These are phyloP conservation scores for Blastobotrys arbuscula DNA, from an alignment of 1,139 yeast species.

Conservation along the genomic window DNA sequence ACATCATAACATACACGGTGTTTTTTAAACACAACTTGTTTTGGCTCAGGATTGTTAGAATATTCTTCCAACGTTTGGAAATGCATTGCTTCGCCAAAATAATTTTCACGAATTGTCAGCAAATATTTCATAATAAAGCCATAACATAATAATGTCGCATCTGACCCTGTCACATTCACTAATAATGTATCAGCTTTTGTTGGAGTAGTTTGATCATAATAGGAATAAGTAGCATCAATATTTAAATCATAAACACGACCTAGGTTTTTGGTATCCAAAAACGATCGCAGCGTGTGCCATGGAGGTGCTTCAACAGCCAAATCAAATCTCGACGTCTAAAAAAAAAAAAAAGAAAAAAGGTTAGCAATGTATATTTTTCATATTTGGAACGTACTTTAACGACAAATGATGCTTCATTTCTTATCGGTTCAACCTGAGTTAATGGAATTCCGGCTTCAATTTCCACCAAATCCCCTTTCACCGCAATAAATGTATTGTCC, in stretches of 20 bases:
- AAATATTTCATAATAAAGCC: constrained; percentile 76
- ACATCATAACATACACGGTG: constrained; percentile 16
- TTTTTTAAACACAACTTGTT: constrained; percentile 11
- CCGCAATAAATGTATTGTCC: constrained; percentile 69
- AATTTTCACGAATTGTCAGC: constrained; percentile 76
- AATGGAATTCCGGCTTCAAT: constrained; percentile 53
- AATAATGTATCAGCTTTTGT: constrained; percentile 66
- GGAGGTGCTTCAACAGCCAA: constrained; percentile 72
- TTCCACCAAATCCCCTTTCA: constrained; percentile 58
- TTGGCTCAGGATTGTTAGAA: constrained; percentile 12
- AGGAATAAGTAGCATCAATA: constrained; percentile 62
- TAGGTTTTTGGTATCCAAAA: constrained; percentile 52
- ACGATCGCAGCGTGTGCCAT: constrained; percentile 83
- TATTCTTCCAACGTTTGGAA: constrained; percentile 85
- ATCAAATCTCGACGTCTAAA: constrained; percentile 52
- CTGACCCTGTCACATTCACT: constrained; percentile 58
- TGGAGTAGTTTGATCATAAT: constrained; percentile 52
- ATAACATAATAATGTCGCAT: constrained; percentile 63
- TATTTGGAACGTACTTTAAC: constrained; percentile 36
- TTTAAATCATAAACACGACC: constrained; percentile 63
- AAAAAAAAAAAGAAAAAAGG: neutral
- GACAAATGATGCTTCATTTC: constrained; percentile 50
- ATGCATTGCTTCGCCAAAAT: constrained; percentile 80
- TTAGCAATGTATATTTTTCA: neutral
- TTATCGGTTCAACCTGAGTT: constrained; percentile 51